phyloP scores from a whole-genome alignment of 2,329 filamentous ascomycete genomes.

The Ophiognomonia clavigignenti-juglandacearum region DNA sequence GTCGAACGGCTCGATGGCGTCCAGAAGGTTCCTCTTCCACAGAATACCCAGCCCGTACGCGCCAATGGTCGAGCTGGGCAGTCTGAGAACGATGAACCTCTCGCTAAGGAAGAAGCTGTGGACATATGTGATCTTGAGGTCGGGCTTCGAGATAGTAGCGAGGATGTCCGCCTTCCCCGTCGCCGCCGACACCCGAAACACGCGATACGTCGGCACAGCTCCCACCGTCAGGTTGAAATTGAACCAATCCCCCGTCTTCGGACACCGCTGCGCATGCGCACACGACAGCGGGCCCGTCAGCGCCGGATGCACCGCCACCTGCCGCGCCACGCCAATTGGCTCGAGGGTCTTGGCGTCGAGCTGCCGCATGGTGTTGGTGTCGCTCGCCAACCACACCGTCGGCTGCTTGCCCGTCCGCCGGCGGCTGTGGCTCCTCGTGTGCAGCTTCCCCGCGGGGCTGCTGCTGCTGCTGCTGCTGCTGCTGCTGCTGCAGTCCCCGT shows the following conservation, averaged over 20 bases:
- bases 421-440: neutral
- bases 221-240: slow-evolving; percentile 76
- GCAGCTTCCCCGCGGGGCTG: neutral
- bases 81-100: slow-evolving; percentile 66
- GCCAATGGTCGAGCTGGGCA: slow-evolving; percentile 62
- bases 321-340: slow-evolving; percentile 55
- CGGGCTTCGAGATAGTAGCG: slow-evolving; percentile 53
- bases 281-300: slow-evolving; percentile 64
- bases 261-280: slow-evolving; percentile 69
- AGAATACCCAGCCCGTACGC: slow-evolving; percentile 55
- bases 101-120: slow-evolving; percentile 75
- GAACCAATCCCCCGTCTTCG: slow-evolving; percentile 67
- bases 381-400: slow-evolving; percentile 55
- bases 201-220: slow-evolving; percentile 52
- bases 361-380: slow-evolving; percentile 51
- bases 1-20: slow-evolving; percentile 63
- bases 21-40: slow-evolving; percentile 62
- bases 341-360: slow-evolving; percentile 69
- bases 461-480: neutral
- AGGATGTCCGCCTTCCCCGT: slow-evolving; percentile 67
- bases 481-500: slow-evolving; percentile 33
- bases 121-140: slow-evolving; percentile 62
- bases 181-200: slow-evolving; percentile 60
- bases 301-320: slow-evolving; percentile 59
- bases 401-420: slow-evolving; percentile 27